Evolutionary conservation across 2,329 filamentous ascomycete species (phyloP).

Genomic region (Diaporthe sp.): DNA sequence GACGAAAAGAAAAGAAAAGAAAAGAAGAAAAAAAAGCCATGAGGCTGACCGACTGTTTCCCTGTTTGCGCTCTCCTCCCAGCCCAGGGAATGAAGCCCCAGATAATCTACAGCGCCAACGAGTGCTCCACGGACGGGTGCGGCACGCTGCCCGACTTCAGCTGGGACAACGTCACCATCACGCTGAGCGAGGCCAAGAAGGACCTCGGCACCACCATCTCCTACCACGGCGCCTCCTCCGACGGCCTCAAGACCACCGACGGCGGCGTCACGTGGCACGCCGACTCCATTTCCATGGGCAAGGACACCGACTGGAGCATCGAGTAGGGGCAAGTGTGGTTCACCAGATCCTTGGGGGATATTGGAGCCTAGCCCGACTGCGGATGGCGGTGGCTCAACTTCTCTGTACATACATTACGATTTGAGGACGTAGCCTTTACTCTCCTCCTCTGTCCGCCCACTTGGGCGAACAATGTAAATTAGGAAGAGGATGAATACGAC

Average conservation of each 20-base stretch:
- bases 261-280: conserved; percentile 38
- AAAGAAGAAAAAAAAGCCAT: background rate
- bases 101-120: conserved; percentile 40
- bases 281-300: conserved; percentile 32
- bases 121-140: conserved; percentile 33
- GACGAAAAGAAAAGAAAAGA: background rate
- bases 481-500: background rate
- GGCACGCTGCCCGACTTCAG: conserved; percentile 39
- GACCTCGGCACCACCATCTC: conserved; percentile 25
- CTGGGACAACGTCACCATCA: conserved; percentile 36
- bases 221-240: conserved; percentile 26
- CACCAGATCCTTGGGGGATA: background rate
- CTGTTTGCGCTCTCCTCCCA: background rate
- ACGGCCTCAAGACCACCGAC: conserved; percentile 37
- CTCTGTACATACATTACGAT: conserved; percentile 19
- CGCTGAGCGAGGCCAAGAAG: conserved; percentile 36
- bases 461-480: background rate
- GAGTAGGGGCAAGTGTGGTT: background rate
- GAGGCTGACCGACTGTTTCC: background rate
- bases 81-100: conserved; percentile 39
- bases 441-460: background rate
- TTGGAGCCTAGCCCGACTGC: background rate
- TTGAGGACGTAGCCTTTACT: background rate
- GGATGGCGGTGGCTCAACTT: conserved; percentile 7
- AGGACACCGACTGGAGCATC: conserved; percentile 25